Percentiles rank a stretch among this genome's conserved stretches.
Evolutionary conservation across 1,139 yeast genomes (phyloP).

Genomic region (Yueomyces sp.): DNA sequence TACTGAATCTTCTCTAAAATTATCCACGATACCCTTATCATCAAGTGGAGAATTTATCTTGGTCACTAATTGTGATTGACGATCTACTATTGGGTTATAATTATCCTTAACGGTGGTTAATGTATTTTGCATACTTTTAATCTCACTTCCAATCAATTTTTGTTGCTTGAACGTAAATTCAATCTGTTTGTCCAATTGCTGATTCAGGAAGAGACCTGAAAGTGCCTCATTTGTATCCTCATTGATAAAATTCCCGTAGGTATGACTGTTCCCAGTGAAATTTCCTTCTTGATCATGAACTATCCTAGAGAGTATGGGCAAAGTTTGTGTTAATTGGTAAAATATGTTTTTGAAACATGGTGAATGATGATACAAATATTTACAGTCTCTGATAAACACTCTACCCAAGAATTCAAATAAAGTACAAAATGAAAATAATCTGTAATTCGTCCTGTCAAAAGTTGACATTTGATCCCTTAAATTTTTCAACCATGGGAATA

Average conservation of each 20-base stretch:
- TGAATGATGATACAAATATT: neutral
- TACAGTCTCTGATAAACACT: neutral
- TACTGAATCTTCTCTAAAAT: neutral
- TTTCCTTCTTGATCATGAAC: neutral
- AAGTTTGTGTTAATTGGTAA: neutral
- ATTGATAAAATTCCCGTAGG: neutral
- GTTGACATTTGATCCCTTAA: conserved; percentile 1
- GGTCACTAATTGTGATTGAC: neutral
- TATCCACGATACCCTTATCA: neutral
- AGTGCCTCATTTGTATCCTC: too few relatives aligned
- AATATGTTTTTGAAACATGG: neutral
- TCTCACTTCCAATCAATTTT: neutral
- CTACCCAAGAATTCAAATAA: conserved; percentile 1
- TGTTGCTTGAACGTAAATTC: neutral
- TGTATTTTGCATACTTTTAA: neutral
- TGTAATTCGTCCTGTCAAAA: neutral
- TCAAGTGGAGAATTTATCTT: neutral
- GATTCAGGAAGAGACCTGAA: neutral
- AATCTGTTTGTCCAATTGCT: neutral
- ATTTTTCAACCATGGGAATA: conserved; percentile 2
- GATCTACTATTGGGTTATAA: neutral
- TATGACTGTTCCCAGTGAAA: neutral
- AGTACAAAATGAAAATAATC: neutral
- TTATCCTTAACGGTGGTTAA: neutral
- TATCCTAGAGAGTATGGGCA: neutral